Conservation (phyloP, 768 basidiomycete species). For the Suillus subluteus region DNA sequence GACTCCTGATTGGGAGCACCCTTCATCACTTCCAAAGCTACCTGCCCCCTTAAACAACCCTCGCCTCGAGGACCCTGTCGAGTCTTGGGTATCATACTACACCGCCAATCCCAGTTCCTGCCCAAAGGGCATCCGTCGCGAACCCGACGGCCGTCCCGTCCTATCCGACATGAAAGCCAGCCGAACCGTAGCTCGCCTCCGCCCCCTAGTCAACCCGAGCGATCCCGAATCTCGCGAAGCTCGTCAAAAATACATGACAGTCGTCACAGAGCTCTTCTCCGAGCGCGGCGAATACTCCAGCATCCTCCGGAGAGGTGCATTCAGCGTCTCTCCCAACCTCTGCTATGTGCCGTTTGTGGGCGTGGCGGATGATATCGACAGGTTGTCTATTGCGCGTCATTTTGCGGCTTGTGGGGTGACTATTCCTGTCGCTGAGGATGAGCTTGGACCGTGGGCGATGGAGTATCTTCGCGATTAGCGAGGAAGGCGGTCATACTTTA, state of each 20-base stretch:
- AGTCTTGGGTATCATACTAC: conserved; percentile 50
- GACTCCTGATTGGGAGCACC: conserved; percentile 41
- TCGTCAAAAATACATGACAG: conserved; percentile 44
- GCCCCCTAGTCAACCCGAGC: conserved; percentile 39
- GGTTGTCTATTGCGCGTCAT: conserved; percentile 42
- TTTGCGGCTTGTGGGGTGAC: conserved; percentile 47
- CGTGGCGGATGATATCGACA: conserved; percentile 31
- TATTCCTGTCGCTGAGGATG: conserved; percentile 36
- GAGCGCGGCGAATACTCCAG: conserved; percentile 43
- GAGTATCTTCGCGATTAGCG: conserved; percentile 31
- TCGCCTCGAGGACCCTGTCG: conserved; percentile 49
- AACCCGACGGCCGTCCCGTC: conserved; percentile 39
- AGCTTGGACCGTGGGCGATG: conserved; percentile 44
- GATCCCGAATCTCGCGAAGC: conserved; percentile 38
- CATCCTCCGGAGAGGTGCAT: conserved; percentile 37
- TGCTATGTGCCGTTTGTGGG: conserved; percentile 37
- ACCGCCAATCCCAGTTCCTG: conserved; percentile 47
- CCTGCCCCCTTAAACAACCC: conserved; percentile 42
- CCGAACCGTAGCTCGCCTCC: conserved; percentile 51
- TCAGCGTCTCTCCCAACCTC: conserved; percentile 39
- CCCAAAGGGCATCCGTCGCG: conserved; percentile 50
- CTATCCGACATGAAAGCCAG: conserved; percentile 50
- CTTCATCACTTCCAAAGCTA: conserved; percentile 22
- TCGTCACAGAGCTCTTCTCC: conserved; percentile 45
- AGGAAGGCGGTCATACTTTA: conserved; percentile 12